phyloP scores from a whole-genome alignment of 2,329 filamentous ascomycete genomes.

The Cryphonectria japonica region DNA sequence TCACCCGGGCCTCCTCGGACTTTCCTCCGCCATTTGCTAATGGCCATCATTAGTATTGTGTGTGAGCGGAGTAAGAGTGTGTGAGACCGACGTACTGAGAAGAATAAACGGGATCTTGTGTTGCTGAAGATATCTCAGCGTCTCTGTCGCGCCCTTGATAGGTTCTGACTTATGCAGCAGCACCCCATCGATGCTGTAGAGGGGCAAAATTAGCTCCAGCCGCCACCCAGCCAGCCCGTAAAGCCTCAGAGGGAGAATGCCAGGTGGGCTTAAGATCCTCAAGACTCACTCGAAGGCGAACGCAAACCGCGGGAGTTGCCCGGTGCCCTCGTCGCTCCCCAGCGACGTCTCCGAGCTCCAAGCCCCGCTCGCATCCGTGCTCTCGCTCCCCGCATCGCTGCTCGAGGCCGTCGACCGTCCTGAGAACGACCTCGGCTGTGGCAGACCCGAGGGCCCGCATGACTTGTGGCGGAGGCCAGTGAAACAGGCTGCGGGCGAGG shows the following conservation, averaged over 20 bases:
- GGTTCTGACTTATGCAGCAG: constrained; percentile 80
- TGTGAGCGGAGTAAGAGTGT: neutral
- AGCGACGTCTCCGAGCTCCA: neutral
- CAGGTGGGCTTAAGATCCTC: no score
- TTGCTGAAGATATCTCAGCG: constrained; percentile 72
- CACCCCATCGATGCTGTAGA: constrained; percentile 81
- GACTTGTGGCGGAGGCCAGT: neutral
- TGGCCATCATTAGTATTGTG: neutral
- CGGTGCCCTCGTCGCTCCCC: neutral
- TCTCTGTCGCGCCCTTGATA: constrained; percentile 75
- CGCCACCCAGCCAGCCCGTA: neutral
- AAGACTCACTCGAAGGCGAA: constrained; percentile 38
- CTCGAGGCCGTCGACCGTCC: neutral
- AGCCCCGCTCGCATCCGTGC: neutral
- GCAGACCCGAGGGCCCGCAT: neutral
- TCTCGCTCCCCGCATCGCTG: neutral
- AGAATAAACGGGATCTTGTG: constrained; percentile 89
- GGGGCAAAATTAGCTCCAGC: neutral
- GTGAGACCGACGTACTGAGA: constrained; percentile 53
- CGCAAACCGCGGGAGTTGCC: constrained; percentile 14
- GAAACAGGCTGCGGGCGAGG: neutral
- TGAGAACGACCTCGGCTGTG: neutral
- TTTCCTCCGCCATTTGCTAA: constrained; percentile 85
- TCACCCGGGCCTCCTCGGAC: constrained; percentile 73
- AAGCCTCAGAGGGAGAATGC: neutral